A percentile compares a stretch with the other conserved stretches of the same genome.
Evolutionary conservation across 345 rosid genomes (phyloP).

Genomic region (Eucalyptus cloeziana): DNA sequence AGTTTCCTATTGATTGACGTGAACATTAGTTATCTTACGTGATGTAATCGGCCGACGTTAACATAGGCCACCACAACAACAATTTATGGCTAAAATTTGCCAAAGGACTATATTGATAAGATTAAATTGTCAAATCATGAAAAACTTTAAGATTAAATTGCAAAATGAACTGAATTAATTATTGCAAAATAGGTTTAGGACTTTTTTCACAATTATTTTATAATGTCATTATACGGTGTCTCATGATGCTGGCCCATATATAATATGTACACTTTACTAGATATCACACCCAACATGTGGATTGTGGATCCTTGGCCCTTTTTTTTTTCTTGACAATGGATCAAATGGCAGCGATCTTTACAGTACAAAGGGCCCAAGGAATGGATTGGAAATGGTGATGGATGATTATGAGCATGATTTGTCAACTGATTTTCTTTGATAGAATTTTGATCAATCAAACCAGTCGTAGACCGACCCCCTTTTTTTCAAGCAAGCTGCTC

Average conservation of each 20-base stretch:
- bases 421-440: no score
- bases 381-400: neutral
- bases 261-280: neutral
- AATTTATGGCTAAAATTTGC: no score
- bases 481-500: neutral
- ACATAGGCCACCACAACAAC: no score
- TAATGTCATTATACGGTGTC: neutral
- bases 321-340: neutral
- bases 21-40: rapidly evolving
- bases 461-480: neutral
- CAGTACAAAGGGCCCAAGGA: neutral
- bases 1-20: rapidly evolving
- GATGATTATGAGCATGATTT: neutral
- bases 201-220: rapidly evolving
- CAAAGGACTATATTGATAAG: rapidly evolving
- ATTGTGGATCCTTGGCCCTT: neutral
- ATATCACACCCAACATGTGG: neutral
- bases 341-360: neutral
- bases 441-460: neutral
- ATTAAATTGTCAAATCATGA: rapidly evolving
- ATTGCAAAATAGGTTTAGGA: rapidly evolving
- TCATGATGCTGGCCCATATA: no score
- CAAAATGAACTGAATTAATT: no score
- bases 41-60: rapidly evolving
- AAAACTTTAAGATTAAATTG: no score